phyloP scores from a whole-genome alignment of 176 grass and related monocot genomes.

The Carex parvula region DNA sequence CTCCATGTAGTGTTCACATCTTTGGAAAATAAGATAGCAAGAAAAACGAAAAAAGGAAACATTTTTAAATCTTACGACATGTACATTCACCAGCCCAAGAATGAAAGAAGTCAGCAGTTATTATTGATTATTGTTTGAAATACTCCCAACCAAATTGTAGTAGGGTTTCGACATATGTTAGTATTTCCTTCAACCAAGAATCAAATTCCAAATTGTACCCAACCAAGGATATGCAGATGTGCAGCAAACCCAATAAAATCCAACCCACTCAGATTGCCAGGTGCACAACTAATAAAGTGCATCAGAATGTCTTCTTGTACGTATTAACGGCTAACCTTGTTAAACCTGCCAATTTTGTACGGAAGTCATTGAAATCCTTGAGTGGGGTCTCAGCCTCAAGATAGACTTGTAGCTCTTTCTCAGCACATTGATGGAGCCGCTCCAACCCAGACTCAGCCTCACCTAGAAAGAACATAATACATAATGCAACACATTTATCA shows the following conservation, averaged over 20 bases:
- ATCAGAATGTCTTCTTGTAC: not conserved
- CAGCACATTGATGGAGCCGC: slow-evolving; percentile 95
- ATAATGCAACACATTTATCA: slow-evolving; percentile 24
- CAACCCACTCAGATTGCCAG: not conserved
- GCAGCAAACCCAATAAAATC: not conserved
- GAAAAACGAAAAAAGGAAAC: not conserved
- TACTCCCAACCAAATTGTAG: not conserved
- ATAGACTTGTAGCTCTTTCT: slow-evolving; percentile 94
- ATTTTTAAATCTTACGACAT: not conserved
- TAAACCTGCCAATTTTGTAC: slow-evolving; percentile 96
- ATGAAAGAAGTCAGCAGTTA: not conserved
- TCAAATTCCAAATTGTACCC: not conserved
- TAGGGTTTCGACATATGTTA: not conserved
- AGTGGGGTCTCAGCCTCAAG: slow-evolving; percentile 83
- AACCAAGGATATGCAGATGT: not conserved
- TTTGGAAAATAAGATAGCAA: not conserved
- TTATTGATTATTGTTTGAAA: not conserved
- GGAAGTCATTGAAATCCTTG: slow-evolving; percentile 96
- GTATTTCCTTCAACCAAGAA: not conserved
- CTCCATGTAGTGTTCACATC: not conserved
- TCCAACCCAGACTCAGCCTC: slow-evolving; percentile 98
- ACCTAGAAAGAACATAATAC: slow-evolving; percentile 44
- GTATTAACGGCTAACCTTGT: slow-evolving; percentile 53
- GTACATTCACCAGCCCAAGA: not conserved
- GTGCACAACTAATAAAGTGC: not conserved